Conservation (phyloP, 192 early-diverging fungal genomes). For the Backusella tarrabulga region DNA sequence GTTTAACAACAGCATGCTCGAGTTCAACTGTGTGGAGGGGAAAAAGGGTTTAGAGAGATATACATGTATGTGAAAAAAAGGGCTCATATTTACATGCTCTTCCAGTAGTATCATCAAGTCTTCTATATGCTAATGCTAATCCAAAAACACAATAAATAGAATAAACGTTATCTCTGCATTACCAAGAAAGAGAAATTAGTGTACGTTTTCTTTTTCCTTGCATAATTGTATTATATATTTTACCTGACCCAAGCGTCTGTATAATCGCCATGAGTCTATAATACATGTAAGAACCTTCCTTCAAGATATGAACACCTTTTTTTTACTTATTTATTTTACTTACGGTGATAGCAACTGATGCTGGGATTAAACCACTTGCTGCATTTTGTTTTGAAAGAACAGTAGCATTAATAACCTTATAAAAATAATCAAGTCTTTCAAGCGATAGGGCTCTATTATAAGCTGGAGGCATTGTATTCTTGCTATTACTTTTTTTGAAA, state of each 20-base stretch:
- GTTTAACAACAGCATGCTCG: constrained; percentile 82
- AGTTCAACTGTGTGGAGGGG: constrained; percentile 61
- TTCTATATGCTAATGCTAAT: constrained; percentile 78
- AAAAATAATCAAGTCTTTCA: constrained; percentile 72
- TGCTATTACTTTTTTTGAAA: background rate
- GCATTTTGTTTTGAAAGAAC: constrained; percentile 81
- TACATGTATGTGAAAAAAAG: too few relatives aligned
- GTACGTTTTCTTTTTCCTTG: background rate
- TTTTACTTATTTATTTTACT: too few relatives aligned
- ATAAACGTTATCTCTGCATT: constrained; percentile 80
- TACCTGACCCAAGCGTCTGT: constrained; percentile 89
- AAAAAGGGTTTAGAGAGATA: background rate
- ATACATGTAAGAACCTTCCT: background rate
- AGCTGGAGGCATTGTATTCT: background rate
- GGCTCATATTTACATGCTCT: constrained; percentile 63
- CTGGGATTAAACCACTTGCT: constrained; percentile 82
- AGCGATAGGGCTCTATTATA: constrained; percentile 12
- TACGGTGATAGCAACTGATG: constrained; percentile 79
- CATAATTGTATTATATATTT: constrained; percentile 4
- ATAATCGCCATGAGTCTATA: constrained; percentile 78
- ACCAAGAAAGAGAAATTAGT: background rate
- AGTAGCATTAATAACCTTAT: constrained; percentile 66
- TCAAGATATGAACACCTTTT: background rate
- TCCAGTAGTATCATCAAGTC: constrained; percentile 82
- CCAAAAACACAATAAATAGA: constrained; percentile 84